These are phyloP conservation scores for Acacia acuminata DNA, from an alignment of 306 rosid species.

Conservation along the genomic window DNA sequence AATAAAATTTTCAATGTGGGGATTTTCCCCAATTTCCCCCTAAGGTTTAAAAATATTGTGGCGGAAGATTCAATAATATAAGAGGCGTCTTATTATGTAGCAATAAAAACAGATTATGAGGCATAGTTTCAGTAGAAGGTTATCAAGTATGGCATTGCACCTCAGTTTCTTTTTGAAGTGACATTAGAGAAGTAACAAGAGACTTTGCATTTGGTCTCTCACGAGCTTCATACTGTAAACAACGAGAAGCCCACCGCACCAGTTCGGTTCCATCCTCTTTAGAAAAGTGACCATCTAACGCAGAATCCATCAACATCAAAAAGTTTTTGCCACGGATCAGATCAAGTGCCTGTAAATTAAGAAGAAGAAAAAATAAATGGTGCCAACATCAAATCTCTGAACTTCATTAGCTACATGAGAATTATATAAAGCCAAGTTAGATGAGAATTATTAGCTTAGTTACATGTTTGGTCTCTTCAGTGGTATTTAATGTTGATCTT, in stretches of 20 bases:
- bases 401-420: background rate
- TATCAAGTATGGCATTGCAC: conserved; percentile 33
- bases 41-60: background rate
- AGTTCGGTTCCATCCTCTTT: conserved; percentile 97
- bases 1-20: too few species aligned
- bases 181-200: conserved; percentile 69
- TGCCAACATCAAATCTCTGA: background rate
- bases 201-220: conserved; percentile 97
- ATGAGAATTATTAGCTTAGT: too few species aligned
- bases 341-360: conserved; percentile 76
- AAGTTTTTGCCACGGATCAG: conserved; percentile 91
- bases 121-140: background rate
- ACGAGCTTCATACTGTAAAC: conserved; percentile 93
- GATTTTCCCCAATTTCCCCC: too few species aligned
- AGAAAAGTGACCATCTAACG: conserved; percentile 89
- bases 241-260: conserved; percentile 91
- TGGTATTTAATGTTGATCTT: too few species aligned
- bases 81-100: too few species aligned
- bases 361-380: background rate
- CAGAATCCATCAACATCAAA: conserved; percentile 95
- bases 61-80: background rate
- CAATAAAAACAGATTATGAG: background rate
- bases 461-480: too few species aligned
- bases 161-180: conserved; percentile 95
- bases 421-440: background rate